phyloP scores from a whole-genome alignment of 495 filamentous ascomycete species.

The Penicillium ucsense region DNA sequence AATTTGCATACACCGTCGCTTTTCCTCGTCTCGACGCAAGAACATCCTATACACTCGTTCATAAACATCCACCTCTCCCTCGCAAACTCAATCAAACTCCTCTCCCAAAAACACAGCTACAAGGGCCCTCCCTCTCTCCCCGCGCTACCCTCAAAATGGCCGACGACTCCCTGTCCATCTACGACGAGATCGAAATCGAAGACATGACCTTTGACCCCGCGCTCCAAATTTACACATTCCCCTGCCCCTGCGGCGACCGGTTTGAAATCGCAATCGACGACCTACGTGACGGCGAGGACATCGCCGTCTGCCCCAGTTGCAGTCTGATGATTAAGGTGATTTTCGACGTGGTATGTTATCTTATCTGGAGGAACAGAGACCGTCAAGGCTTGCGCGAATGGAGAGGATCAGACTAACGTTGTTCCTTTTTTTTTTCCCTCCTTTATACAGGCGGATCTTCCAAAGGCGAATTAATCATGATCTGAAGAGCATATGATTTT shows the following conservation, averaged over 20 bases:
- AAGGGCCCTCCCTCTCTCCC: neutral
- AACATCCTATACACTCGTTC: too few species aligned
- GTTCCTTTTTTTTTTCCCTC: too few species aligned
- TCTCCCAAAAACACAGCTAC: neutral
- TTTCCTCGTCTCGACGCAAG: too few species aligned
- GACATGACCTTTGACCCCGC: slow-evolving; percentile 89
- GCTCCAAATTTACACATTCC: slow-evolving; percentile 84
- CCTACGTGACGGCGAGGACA: slow-evolving; percentile 77
- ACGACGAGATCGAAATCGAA: slow-evolving; percentile 99
- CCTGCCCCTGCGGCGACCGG: slow-evolving; percentile 93
- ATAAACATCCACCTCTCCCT: too few species aligned
- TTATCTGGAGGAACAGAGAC: too few species aligned
- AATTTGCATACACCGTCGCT: too few species aligned
- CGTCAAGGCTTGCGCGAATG: too few species aligned
- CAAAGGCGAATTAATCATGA: too few species aligned
- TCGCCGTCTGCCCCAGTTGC: slow-evolving; percentile 93
- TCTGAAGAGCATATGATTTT: neutral
- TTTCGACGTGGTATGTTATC: slow-evolving; percentile 64
- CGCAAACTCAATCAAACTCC: too few species aligned
- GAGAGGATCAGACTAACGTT: too few species aligned
- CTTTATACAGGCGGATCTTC: too few species aligned
- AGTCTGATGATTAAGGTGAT: slow-evolving; percentile 94
- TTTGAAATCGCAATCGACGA: slow-evolving; percentile 88
- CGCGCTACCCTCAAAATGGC: slow-evolving; percentile 38
- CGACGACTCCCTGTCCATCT: slow-evolving; percentile 63